Evolutionary conservation across 2,329 filamentous ascomycete species (phyloP), one percentile per base, ranked within the genome.

Genomic region (Beauveria sp.): DNA sequence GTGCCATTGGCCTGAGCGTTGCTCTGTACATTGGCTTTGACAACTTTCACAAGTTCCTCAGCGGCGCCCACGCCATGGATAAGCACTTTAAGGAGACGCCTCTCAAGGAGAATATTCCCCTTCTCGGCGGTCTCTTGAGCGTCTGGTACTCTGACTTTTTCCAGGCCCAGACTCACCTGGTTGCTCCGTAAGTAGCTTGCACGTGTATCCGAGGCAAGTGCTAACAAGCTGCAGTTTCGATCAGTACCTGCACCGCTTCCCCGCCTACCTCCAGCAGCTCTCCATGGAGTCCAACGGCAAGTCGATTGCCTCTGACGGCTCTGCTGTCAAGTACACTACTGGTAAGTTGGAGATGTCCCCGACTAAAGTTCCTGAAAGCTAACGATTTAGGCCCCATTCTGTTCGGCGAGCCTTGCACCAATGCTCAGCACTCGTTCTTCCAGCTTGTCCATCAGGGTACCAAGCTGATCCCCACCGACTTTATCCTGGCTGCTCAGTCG

Each of bases 281-380:
- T 98, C 93, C 64, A 99, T 99, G 95, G 95, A 99, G 83, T 98
- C 93, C 65, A 99, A 99, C 77, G 95, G 95, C 74, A 99, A 99
- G 84, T 91, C 90, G 64, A 92, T 98, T 72, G 96, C 93, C 65
- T 87, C 85, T n/a, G 91, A 95, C 71, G 88, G 86, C 62, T 88
- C 92, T 43, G 85, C 96, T 64, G 93, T 96, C 73, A 96, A 96
- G 80, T 99, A 99, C 82, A 97, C 93, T 63, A 99, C 95, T 43
- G 93, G 77, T 78, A 67, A 68, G 74, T 63, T 6, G 14, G 50
- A 9, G 26, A 46, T 31, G 0, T 56, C 3, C 6, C 49, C 1
- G 40, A 9, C 7, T 5, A 24, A 4, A 20, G 12, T 20, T 28
- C 7, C 9, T 38, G 12, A 16, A 20, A 65, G 31, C 67, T 73